These are phyloP conservation scores for Ocimum tenuiflorum DNA, from an alignment of 257 asterid species.

Conservation along the genomic window DNA sequence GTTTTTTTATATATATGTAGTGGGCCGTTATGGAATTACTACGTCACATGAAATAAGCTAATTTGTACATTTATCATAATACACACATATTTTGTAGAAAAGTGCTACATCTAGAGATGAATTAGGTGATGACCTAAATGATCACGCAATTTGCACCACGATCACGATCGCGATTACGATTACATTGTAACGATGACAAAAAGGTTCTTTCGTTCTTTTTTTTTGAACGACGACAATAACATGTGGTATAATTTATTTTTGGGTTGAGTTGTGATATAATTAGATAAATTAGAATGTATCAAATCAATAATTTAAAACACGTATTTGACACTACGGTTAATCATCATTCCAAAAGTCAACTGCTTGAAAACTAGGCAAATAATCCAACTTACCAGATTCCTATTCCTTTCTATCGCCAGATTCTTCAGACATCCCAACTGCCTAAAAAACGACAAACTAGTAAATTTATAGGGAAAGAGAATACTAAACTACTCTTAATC, in stretches of 20 bases:
- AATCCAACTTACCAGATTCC: slow-evolving; percentile 1
- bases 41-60: too few relatives aligned
- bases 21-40: too few relatives aligned
- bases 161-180: background rate
- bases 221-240: background rate
- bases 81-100: background rate
- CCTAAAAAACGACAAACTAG: background rate
- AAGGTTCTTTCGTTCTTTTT: too few relatives aligned
- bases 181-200: background rate
- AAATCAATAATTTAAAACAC: background rate
- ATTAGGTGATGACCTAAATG: background rate
- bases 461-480: too few relatives aligned
- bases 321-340: slow-evolving; percentile 15
- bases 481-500: too few relatives aligned
- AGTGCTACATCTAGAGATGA: too few relatives aligned
- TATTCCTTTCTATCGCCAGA: background rate
- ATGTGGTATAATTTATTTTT: background rate
- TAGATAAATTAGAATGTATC: background rate
- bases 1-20: too few relatives aligned
- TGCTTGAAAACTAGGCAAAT: slow-evolving; percentile 20
- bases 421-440: background rate
- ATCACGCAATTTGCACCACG: background rate
- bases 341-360: slow-evolving; percentile 14
- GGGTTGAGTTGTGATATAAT: background rate
- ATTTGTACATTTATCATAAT: too few relatives aligned